Evolutionary conservation across 1,284 basidiomycete genomes (phyloP).

Genomic region (Meripilus lineatus): DNA sequence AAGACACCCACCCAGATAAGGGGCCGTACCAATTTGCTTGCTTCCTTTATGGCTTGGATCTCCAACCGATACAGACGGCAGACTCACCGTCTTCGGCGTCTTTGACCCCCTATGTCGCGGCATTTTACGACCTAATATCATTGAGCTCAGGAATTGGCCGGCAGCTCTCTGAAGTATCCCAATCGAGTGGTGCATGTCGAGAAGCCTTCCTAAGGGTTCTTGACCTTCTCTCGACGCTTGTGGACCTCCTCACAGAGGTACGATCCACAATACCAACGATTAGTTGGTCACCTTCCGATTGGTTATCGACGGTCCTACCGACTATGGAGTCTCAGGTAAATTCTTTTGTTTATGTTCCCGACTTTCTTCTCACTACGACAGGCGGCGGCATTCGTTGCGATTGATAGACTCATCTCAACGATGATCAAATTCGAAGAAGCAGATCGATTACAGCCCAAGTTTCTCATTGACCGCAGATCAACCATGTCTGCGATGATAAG

Average conservation of each 20-base stretch:
- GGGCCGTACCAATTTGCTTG: too few species aligned
- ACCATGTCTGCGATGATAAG: constrained; percentile 55
- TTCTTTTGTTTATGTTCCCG: constrained; percentile 1
- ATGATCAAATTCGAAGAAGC: constrained; percentile 53
- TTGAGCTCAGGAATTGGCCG: too few species aligned
- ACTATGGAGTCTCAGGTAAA: constrained; percentile 51
- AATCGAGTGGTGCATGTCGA: too few species aligned
- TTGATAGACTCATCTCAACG: constrained; percentile 62
- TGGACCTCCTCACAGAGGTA: constrained; percentile 36
- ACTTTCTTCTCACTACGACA: constrained; percentile 21
- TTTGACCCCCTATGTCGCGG: constrained; percentile 18
- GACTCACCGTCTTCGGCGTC: too few species aligned
- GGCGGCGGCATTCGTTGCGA: constrained; percentile 60
- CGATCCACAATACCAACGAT: constrained; percentile 30
- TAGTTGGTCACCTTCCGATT: constrained; percentile 51
- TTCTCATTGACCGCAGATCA: constrained; percentile 49
- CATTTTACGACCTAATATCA: constrained; percentile 23
- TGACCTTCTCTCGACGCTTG: constrained; percentile 44
- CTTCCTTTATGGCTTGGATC: background rate
- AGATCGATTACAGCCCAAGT: constrained; percentile 43
- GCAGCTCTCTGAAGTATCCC: too few species aligned
- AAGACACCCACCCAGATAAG: background rate
- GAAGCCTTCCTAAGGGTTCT: constrained; percentile 48
- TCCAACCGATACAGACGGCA: background rate
- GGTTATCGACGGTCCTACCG: constrained; percentile 48